phyloP scores from a whole-genome alignment of 495 filamentous ascomycete species.

The Antarctomyces pellizariae region DNA sequence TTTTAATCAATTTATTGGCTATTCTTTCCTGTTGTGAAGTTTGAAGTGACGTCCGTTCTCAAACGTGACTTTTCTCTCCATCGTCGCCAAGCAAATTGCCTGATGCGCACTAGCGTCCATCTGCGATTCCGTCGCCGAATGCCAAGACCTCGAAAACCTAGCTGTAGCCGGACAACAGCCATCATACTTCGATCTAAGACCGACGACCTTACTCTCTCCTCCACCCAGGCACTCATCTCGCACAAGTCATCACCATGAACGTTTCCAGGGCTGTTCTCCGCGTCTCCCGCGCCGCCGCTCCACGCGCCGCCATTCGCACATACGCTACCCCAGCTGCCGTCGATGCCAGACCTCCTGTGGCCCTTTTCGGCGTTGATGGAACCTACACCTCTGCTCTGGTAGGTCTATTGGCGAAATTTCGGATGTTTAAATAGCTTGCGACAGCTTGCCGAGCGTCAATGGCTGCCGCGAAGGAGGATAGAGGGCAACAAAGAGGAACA shows the following conservation, averaged over 20 bases:
- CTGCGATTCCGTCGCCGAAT: no score
- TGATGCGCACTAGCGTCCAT: no score
- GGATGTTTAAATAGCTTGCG: not conserved
- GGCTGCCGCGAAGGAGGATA: conserved; percentile 2
- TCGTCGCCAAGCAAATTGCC: no score
- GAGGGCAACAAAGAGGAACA: conserved; percentile 4
- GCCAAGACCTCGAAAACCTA: no score
- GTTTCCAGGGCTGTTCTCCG: conserved; percentile 35
- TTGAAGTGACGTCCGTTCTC: no score
- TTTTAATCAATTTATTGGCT: no score
- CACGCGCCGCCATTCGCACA: conserved; percentile 13
- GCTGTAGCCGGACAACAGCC: no score
- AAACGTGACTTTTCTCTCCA: no score
- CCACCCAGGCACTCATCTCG: conserved; percentile 13
- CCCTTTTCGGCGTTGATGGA: conserved; percentile 86
- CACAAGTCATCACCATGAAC: conserved; percentile 26
- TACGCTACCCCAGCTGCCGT: conserved; percentile 48
- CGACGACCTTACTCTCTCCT: conserved; percentile 12
- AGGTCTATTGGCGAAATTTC: conserved; percentile 17
- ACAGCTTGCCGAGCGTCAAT: not conserved
- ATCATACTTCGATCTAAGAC: no score
- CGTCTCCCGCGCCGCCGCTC: conserved; percentile 30
- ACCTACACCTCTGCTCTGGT: conserved; percentile 97
- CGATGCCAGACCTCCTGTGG: conserved; percentile 61
- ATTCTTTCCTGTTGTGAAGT: no score